These are phyloP conservation scores for Melampsora larici-populina DNA, from an alignment of 1,284 basidiomycete species.

Conservation along the genomic window DNA sequence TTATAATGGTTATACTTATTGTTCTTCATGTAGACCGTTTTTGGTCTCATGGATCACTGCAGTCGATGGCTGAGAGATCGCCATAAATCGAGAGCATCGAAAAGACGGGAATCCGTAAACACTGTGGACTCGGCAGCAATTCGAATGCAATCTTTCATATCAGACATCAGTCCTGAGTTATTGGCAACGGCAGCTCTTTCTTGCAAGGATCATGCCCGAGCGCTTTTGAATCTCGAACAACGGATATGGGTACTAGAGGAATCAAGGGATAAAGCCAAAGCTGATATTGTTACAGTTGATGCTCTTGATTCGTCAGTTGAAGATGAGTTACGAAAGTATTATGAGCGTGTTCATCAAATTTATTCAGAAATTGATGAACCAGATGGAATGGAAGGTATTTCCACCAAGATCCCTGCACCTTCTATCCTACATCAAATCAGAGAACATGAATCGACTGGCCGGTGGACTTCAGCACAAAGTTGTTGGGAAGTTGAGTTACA, in stretches of 20 bases:
- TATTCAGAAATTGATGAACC: conserved; percentile 96
- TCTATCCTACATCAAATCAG: conserved; percentile 95
- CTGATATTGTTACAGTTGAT: conserved; percentile 53
- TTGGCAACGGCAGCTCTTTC: conserved; percentile 90
- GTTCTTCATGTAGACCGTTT: conserved; percentile 67
- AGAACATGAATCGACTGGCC: conserved; percentile 93
- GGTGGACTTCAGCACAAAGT: conserved; percentile 97
- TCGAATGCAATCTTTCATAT: conserved; percentile 72
- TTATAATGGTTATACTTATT: background rate
- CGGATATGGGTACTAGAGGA: conserved; percentile 61
- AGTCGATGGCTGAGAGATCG: conserved; percentile 75
- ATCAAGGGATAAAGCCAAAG: conserved; percentile 45
- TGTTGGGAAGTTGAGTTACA: conserved; percentile 99
- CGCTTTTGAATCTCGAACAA: conserved; percentile 91
- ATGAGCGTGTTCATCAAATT: conserved; percentile 89
- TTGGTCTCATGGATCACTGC: conserved; percentile 90
- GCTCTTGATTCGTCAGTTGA: conserved; percentile 57
- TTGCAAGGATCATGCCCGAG: conserved; percentile 88
- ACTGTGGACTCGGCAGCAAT: conserved; percentile 53
- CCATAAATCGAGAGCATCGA: conserved; percentile 54
- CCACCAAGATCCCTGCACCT: conserved; percentile 80
- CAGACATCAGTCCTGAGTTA: conserved; percentile 78
- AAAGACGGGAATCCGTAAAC: conserved; percentile 58
- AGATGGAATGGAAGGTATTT: conserved; percentile 98
- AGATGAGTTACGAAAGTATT: conserved; percentile 68